These are phyloP conservation scores for Verbena officinalis DNA, from an alignment of 257 asterid species.

Conservation along the genomic window DNA sequence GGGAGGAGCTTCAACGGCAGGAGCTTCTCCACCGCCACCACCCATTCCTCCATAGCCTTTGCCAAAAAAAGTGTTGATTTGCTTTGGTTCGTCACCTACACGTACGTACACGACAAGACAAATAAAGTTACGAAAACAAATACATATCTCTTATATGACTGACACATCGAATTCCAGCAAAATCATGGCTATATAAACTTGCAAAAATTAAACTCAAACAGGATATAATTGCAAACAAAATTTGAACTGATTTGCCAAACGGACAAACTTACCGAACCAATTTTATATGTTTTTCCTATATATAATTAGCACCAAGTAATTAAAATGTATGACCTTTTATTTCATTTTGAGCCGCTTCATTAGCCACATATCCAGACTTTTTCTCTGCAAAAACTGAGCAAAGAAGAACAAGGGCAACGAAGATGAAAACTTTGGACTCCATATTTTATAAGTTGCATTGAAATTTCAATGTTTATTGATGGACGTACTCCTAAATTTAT, in stretches of 20 bases:
- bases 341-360: slow-evolving; percentile 11
- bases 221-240: no score
- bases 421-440: slow-evolving; percentile 31
- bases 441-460: slow-evolving; percentile 9
- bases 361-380: slow-evolving; percentile 2
- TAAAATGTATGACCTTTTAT: slow-evolving; percentile 26
- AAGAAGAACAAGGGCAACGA: slow-evolving; percentile 33
- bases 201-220: no score
- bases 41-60: background rate
- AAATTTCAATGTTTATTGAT: background rate
- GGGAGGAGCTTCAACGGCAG: background rate
- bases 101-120: background rate
- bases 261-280: no score
- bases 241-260: no score
- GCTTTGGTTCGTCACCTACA: slow-evolving; percentile 30
- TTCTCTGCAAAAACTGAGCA: slow-evolving; percentile 31
- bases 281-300: no score
- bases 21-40: background rate
- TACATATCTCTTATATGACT: no score
- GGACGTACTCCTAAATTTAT: slow-evolving; percentile 33
- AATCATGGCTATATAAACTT: no score
- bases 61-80: background rate
- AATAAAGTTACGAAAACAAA: background rate
- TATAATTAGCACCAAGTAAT: background rate
- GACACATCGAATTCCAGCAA: no score